A percentile compares a stretch with the other conserved stretches of the same genome.
phyloP scores from a whole-genome alignment of 2,329 filamentous ascomycete species.

The Sporothrix phasma region DNA sequence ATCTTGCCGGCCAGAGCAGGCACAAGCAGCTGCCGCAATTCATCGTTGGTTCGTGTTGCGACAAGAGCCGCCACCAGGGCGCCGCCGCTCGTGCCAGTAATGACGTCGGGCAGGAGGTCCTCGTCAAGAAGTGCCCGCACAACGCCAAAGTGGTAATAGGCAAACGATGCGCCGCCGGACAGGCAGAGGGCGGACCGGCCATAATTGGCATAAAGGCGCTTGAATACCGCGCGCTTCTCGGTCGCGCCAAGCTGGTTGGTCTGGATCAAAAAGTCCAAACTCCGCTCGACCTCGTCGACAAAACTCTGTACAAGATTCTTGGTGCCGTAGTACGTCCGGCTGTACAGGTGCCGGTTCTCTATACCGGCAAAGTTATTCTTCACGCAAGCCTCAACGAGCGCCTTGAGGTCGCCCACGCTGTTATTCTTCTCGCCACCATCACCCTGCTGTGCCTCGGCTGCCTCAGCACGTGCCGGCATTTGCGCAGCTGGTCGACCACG shows the following conservation, averaged over 20 bases:
- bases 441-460: slow-evolving; percentile 30
- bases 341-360: slow-evolving; percentile 90
- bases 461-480: slow-evolving; percentile 51
- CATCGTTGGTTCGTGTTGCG: slow-evolving; percentile 82
- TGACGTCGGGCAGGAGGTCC: slow-evolving; percentile 77
- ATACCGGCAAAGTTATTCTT: slow-evolving; percentile 97
- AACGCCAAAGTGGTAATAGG: slow-evolving; percentile 94
- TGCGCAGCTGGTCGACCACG: slow-evolving; percentile 66
- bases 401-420: slow-evolving; percentile 52
- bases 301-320: slow-evolving; percentile 88
- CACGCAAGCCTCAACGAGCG: slow-evolving; percentile 76
- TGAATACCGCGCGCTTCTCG: slow-evolving; percentile 74
- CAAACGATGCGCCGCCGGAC: slow-evolving; percentile 87
- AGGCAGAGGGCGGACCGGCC: slow-evolving; percentile 87
- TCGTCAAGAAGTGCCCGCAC: slow-evolving; percentile 82
- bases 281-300: slow-evolving; percentile 67
- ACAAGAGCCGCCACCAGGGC: slow-evolving; percentile 81
- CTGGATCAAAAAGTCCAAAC: slow-evolving; percentile 56
- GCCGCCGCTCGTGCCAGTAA: slow-evolving; percentile 91
- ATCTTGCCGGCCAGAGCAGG: slow-evolving; percentile 80
- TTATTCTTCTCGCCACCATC: slow-evolving; percentile 13
- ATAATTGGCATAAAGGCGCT: slow-evolving; percentile 80
- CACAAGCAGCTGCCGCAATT: slow-evolving; percentile 74
- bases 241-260: slow-evolving; percentile 59
- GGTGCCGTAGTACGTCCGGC: slow-evolving; percentile 95